phyloP scores from a whole-genome alignment of 2,329 filamentous ascomycete species.

The Fusarium falciforme region DNA sequence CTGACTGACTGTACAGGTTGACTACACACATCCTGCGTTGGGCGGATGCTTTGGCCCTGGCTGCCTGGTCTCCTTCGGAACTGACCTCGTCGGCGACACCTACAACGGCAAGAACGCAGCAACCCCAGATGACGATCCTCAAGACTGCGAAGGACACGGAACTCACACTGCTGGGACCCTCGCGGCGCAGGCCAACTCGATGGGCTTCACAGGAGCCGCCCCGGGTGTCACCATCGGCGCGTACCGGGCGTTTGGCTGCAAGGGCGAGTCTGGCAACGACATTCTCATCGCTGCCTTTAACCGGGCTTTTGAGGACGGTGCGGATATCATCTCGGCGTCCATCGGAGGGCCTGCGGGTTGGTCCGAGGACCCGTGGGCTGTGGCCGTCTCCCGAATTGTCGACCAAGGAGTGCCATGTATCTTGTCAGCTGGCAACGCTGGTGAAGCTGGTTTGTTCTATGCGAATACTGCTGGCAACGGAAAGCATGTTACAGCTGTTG shows the following conservation, averaged over 20 bases:
- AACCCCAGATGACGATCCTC: constrained; percentile 62
- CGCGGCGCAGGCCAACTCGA: constrained; percentile 65
- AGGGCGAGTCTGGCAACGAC: constrained; percentile 63
- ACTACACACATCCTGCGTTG: constrained; percentile 72
- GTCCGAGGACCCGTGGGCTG: constrained; percentile 63
- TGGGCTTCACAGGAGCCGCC: constrained; percentile 68
- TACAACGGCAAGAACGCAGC: constrained; percentile 56
- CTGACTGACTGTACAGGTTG: constrained; percentile 54
- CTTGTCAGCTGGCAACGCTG: constrained; percentile 65
- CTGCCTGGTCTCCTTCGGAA: constrained; percentile 68
- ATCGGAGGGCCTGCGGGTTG: constrained; percentile 65
- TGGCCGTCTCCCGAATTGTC: constrained; percentile 63
- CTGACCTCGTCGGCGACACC: constrained; percentile 68
- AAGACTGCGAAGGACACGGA: constrained; percentile 69
- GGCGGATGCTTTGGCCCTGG: constrained; percentile 72
- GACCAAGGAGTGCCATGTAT: constrained; percentile 64
- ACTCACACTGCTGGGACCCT: constrained; percentile 73
- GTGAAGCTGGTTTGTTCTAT: constrained; percentile 60
- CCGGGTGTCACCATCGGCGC: constrained; percentile 66
- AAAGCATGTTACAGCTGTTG: constrained; percentile 59
- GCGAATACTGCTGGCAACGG: constrained; percentile 61
- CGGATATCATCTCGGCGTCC: constrained; percentile 67
- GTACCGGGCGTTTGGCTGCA: constrained; percentile 69
- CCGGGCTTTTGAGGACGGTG: constrained; percentile 69
- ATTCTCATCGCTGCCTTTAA: constrained; percentile 70